These are phyloP conservation scores for Sarocladiaceae sp. DNA, from an alignment of 2,329 filamentous ascomycete genomes.

Conservation along the genomic window DNA sequence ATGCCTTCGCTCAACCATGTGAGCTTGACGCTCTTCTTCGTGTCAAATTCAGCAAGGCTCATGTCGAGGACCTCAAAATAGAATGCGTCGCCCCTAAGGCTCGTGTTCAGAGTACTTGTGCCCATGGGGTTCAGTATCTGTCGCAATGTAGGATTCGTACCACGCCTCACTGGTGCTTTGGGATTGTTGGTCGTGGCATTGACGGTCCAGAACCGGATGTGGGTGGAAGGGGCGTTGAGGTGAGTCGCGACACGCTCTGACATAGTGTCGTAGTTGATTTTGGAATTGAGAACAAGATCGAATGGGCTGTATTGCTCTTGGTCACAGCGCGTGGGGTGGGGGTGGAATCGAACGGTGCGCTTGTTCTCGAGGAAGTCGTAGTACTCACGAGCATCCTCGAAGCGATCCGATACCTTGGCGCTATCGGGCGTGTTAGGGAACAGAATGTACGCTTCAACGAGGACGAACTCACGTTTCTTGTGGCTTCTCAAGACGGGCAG, in stretches of 20 bases:
- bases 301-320: slow-evolving; percentile 60
- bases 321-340: slow-evolving; percentile 53
- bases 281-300: slow-evolving; percentile 72
- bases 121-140: slow-evolving; percentile 74
- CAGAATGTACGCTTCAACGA: neutral
- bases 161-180: slow-evolving; percentile 69
- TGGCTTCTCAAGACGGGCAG: slow-evolving; percentile 18
- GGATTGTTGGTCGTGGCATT: slow-evolving; percentile 70
- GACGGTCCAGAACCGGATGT: slow-evolving; percentile 87
- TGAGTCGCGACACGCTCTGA: slow-evolving; percentile 75
- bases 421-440: slow-evolving; percentile 12
- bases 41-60: slow-evolving; percentile 86
- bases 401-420: slow-evolving; percentile 37
- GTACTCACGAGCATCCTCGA: slow-evolving; percentile 72
- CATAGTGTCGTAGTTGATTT: slow-evolving; percentile 84
- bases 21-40: slow-evolving; percentile 80
- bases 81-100: slow-evolving; percentile 68
- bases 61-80: slow-evolving; percentile 95
- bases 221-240: slow-evolving; percentile 71
- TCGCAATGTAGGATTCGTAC: slow-evolving; percentile 62
- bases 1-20: slow-evolving; percentile 85
- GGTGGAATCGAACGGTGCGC: slow-evolving; percentile 70
- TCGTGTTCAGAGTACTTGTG: slow-evolving; percentile 58
- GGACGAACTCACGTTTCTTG: slow-evolving; percentile 23
- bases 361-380: slow-evolving; percentile 92